Evolutionary conservation across 352 stramenopile genomes (phyloP).

Genomic region (Globisporangium iwayamae): DNA sequence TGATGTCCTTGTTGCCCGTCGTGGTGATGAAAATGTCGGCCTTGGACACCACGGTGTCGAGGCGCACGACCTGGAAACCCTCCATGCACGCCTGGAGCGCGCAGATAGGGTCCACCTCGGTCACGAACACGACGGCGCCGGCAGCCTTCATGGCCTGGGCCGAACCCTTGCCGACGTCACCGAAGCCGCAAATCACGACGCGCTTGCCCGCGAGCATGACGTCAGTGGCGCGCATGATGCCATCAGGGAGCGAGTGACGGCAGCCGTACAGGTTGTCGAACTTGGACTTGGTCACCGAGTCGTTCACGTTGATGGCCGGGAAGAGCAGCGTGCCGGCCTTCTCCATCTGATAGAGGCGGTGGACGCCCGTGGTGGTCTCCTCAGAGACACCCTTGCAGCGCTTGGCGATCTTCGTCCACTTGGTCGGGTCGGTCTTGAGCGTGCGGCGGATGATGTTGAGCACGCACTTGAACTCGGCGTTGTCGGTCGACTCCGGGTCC

Average conservation of each 20-base stretch:
- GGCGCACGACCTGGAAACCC: conserved; percentile 94
- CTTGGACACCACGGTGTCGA: conserved; percentile 87
- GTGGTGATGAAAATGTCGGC: conserved; percentile 99
- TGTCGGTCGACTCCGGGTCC: conserved; percentile 93
- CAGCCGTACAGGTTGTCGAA: conserved; percentile 99
- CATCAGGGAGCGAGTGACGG: conserved; percentile 98
- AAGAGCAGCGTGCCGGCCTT: conserved; percentile 95
- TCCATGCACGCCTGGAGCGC: conserved; percentile 98
- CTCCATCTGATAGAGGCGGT: conserved; percentile 99
- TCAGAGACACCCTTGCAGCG: conserved; percentile 97
- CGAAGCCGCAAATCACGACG: conserved; percentile 96
- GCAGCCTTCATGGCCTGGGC: conserved; percentile 96
- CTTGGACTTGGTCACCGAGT: conserved; percentile 99
- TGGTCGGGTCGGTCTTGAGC: conserved; percentile 92
- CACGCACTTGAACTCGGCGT: conserved; percentile 99
- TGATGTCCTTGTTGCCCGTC: conserved; percentile 99
- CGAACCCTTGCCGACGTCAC: conserved; percentile 98
- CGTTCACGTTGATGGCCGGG: conserved; percentile 99
- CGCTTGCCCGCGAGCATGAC: conserved; percentile 99
- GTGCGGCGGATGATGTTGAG: conserved; percentile 95
- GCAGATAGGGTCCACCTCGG: conserved; percentile 98
- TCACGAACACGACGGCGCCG: conserved; percentile 96
- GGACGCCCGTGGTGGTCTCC: conserved; percentile 98
- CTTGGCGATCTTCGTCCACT: conserved; percentile 96
- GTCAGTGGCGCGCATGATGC: conserved; percentile 98